Evolutionary conservation across 2,329 filamentous ascomycete genomes (phyloP), one percentile per base, ranked within the genome.

Genomic region (Blumeria hordei): DNA sequence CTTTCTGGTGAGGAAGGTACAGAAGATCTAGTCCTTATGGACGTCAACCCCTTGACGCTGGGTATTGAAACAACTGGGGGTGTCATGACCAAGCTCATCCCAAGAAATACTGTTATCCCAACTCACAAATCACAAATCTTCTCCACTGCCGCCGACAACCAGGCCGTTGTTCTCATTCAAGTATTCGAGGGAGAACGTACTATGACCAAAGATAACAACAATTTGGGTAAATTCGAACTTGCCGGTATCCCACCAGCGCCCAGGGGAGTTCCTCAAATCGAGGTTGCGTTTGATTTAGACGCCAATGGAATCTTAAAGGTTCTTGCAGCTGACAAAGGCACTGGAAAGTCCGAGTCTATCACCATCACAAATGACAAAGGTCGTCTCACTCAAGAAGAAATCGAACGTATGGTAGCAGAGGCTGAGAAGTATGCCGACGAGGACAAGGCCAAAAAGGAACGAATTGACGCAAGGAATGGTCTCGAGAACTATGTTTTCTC

Each of bases 351-450:
- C 60, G 88, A 98, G 77, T 88, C 84, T 60, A 96, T 98, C 70
- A 96, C 92, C 64, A 98, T 98, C 69, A 96, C 85, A 74, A 96
- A 98, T 74, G 92, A 98, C 74, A 96, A 96, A 82, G 92, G 92
- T 63, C 90, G 92, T 69, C 83, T 98, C 54, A 88, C 84, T 64
- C 83, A 84, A 66, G 92, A 98, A 64, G 92, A 98, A 71, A 98
- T 98, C 64, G 90, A 96, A 71, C 92, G 92, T 71, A 98, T 98
- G 92, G 88, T 98, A 60, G 81, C 83, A 63, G 92, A 98, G 73
- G 92, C 92, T 58, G 92, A 96, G 80, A 86, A 95, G 74, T 96
- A 88, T 69, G 92, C 92, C 67, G 92, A 98, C 71, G 92, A 96
- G 74, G 92, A 98, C 76, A 96, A 96, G 81, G 88, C 88, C 60